Evolutionary conservation across 257 asterid genomes (phyloP).

Genomic region (Pogostemon cablin): DNA sequence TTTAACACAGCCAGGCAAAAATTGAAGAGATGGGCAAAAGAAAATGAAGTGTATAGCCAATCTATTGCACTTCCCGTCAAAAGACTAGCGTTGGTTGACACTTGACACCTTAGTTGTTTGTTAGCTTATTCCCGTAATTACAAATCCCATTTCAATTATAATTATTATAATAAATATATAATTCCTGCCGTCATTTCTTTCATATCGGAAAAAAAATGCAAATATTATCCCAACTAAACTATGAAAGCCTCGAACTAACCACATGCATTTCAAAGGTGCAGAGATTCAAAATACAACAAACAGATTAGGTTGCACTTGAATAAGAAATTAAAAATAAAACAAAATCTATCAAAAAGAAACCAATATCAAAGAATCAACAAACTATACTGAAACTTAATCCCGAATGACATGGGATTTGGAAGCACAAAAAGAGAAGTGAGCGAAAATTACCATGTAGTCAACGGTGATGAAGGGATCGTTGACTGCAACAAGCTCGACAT

Average conservation of each 20-base stretch:
- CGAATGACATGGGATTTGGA: background rate
- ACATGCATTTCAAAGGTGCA: background rate
- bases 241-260: background rate
- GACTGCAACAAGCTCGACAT: constrained; percentile 67
- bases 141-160: too few species aligned
- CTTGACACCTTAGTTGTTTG: too few species aligned
- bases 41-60: too few species aligned
- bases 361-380: background rate
- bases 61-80: too few species aligned
- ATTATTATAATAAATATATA: background rate
- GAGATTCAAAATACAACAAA: background rate
- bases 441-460: constrained; percentile 55
- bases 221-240: background rate
- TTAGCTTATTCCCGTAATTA: too few species aligned
- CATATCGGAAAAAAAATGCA: background rate
- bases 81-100: too few species aligned
- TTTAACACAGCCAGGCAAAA: too few species aligned
- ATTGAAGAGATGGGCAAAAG: background rate
- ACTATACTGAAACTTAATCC: background rate
- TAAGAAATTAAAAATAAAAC: background rate
- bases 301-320: background rate
- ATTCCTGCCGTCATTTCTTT: background rate
- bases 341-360: background rate
- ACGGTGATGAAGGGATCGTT: constrained; percentile 64
- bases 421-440: background rate